phyloP scores from a whole-genome alignment of 768 basidiomycete genomes.

The Termitomyces sp. region DNA sequence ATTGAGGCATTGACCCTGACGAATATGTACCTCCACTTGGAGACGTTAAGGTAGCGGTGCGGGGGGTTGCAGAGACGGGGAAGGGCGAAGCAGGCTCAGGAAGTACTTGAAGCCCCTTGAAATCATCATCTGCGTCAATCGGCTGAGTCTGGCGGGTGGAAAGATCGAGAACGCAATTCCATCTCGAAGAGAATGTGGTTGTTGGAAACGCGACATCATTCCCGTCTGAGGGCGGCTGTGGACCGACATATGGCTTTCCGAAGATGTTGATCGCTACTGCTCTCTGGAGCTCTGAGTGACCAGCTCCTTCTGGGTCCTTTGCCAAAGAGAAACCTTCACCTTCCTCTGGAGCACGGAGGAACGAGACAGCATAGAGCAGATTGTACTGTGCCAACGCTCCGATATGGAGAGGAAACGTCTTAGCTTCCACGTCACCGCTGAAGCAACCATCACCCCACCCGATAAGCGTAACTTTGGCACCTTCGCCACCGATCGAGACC shows the following conservation, averaged over 20 bases:
- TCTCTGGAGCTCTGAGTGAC: constrained; percentile 54
- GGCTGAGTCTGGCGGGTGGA: constrained; percentile 31
- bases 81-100: constrained; percentile 83
- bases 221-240: constrained; percentile 18
- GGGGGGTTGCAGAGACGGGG: constrained; percentile 38
- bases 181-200: constrained; percentile 72
- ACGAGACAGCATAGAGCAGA: constrained; percentile 85
- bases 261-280: constrained; percentile 77
- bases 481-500: constrained; percentile 69
- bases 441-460: constrained; percentile 59
- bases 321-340: constrained; percentile 39
- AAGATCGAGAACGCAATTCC: constrained; percentile 91
- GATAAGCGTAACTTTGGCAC: constrained; percentile 45
- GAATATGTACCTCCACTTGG: constrained; percentile 13
- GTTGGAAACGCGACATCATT: constrained; percentile 53
- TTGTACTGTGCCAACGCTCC: constrained; percentile 79
- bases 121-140: constrained; percentile 28
- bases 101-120: constrained; percentile 39
- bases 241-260: constrained; percentile 60
- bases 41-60: constrained; percentile 15
- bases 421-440: constrained; percentile 31
- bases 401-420: constrained; percentile 70
- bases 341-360: constrained; percentile 63
- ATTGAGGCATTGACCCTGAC: constrained; percentile 23
- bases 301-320: constrained; percentile 15